Evolutionary conservation across 345 rosid species (phyloP).

Genomic region (Rhodomyrtus tomentosa): DNA sequence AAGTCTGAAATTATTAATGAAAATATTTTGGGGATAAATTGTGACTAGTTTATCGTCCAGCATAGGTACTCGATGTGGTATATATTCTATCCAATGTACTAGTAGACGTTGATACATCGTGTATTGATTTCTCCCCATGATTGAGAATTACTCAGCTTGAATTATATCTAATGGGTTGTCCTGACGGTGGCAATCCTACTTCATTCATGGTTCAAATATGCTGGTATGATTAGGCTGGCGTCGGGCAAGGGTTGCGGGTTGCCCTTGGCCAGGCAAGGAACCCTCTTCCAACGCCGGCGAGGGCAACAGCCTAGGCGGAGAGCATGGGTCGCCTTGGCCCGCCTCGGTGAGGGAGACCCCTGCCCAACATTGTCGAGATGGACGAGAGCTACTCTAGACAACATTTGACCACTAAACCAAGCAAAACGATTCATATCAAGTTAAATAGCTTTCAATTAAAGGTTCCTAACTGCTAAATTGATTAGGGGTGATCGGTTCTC

Average conservation of each 20-base stretch:
- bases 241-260: too few relatives aligned
- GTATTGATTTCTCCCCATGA: background rate
- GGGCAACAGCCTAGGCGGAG: too few relatives aligned
- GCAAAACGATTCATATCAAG: too few relatives aligned
- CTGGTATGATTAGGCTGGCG: too few relatives aligned
- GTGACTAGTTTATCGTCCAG: background rate
- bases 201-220: background rate
- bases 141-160: background rate
- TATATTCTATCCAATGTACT: background rate
- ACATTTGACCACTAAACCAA: too few relatives aligned
- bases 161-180: background rate
- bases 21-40: background rate
- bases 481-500: background rate
- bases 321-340: too few relatives aligned
- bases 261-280: too few relatives aligned
- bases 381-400: too few relatives aligned
- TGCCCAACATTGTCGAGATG: too few relatives aligned
- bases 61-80: background rate
- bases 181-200: background rate
- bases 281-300: too few relatives aligned
- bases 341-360: too few relatives aligned
- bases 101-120: background rate
- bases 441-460: too few relatives aligned
- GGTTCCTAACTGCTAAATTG: background rate
- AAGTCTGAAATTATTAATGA: background rate